Evolutionary conservation across 108 stramenopile species (phyloP).

Genomic region (Nitzschia inconspicua): DNA sequence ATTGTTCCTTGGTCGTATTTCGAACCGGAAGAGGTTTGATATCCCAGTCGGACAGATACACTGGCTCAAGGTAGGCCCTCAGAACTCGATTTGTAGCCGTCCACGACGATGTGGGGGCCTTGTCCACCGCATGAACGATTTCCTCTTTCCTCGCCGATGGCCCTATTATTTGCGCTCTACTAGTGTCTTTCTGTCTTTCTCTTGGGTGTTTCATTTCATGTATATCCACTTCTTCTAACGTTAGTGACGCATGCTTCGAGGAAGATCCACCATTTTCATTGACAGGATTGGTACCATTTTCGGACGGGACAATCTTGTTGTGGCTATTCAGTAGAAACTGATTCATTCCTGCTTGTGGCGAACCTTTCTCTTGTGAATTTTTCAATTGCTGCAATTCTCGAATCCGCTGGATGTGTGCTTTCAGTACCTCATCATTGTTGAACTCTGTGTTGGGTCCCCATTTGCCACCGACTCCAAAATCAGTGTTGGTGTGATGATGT

Average conservation of each 20-base stretch:
- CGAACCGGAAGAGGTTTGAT: conserved; percentile 38
- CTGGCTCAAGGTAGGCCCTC: conserved; percentile 35
- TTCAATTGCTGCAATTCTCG: neutral
- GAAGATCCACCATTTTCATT: neutral
- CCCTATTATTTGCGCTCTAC: too few relatives aligned
- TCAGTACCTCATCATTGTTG: neutral
- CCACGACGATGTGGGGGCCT: neutral
- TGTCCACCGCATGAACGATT: too few relatives aligned
- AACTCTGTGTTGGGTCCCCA: neutral
- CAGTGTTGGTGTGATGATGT: neutral
- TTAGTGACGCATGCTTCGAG: neutral
- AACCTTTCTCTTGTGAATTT: neutral
- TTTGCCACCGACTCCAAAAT: neutral
- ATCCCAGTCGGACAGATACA: conserved; percentile 27
- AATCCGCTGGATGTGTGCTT: neutral
- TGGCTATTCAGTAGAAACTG: neutral
- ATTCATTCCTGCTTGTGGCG: neutral
- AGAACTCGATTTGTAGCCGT: neutral
- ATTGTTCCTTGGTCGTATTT: conserved; percentile 12
- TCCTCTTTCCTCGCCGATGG: too few relatives aligned
- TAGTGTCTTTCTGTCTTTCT: conserved; percentile 8
- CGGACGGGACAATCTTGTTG: neutral
- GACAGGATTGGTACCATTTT: neutral
- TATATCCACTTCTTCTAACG: conserved; percentile 20
- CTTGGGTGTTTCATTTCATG: conserved; percentile 19